phyloP scores from a whole-genome alignment of 1,284 basidiomycete genomes.

The Irpex sp. region DNA sequence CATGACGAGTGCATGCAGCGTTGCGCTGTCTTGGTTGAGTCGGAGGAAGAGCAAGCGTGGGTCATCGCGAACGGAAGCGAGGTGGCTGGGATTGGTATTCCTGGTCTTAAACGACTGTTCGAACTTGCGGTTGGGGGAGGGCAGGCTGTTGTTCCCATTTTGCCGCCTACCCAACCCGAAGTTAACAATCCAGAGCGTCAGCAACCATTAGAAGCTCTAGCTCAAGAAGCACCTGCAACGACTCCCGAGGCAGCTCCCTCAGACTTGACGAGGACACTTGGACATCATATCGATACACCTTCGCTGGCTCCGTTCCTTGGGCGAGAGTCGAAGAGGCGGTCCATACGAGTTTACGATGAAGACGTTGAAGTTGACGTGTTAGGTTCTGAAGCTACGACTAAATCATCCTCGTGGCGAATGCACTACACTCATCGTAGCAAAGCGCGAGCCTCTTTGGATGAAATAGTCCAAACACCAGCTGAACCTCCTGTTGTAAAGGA shows the following conservation, averaged over 20 bases:
- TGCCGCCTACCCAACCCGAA: slow-evolving; percentile 8
- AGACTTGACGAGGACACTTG: slow-evolving; percentile 55
- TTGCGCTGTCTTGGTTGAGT: slow-evolving; percentile 44
- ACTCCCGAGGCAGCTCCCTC: slow-evolving; percentile 16
- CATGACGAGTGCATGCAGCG: slow-evolving; percentile 70
- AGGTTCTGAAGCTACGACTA: slow-evolving; percentile 9
- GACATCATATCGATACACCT: slow-evolving; percentile 63
- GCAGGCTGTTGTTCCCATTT: slow-evolving; percentile 10
- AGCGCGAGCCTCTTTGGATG: slow-evolving; percentile 32
- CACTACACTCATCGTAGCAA: slow-evolving; percentile 40
- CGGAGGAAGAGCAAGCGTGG: slow-evolving; percentile 35
- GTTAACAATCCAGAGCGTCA: neutral
- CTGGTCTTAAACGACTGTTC: slow-evolving; percentile 61
- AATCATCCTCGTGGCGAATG: slow-evolving; percentile 31
- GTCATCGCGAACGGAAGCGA: slow-evolving; percentile 50
- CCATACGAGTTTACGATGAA: slow-evolving; percentile 46
- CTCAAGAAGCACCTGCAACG: neutral
- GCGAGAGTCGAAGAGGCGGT: slow-evolving; percentile 46
- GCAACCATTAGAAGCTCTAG: neutral
- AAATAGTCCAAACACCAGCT: slow-evolving; percentile 14
- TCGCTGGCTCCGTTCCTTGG: slow-evolving; percentile 69
- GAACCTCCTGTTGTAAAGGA: neutral
- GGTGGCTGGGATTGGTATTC: slow-evolving; percentile 50
- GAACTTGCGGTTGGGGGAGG: slow-evolving; percentile 58
- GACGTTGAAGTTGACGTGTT: slow-evolving; percentile 44